Evolutionary conservation across 1,284 basidiomycete species (phyloP).

Genomic region (Wolfiporia cocos): DNA sequence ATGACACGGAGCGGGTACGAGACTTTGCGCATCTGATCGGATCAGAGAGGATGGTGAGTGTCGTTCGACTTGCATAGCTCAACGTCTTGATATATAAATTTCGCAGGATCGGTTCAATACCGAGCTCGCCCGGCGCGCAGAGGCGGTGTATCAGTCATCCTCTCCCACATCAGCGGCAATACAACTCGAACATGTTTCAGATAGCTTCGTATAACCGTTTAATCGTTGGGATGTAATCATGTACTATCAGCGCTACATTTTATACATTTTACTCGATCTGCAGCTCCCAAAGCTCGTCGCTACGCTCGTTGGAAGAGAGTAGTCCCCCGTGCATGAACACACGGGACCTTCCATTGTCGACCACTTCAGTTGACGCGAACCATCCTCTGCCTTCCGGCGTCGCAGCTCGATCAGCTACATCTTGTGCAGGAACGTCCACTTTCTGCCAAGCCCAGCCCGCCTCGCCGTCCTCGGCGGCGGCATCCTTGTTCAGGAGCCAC

Average conservation of each 20-base stretch:
- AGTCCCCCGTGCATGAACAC: slow-evolving; percentile 19
- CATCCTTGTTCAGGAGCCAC: slow-evolving; percentile 20
- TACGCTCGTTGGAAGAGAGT: slow-evolving; percentile 17
- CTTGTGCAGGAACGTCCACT: slow-evolving; percentile 9
- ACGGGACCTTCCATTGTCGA: slow-evolving; percentile 13
- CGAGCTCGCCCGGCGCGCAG: slow-evolving; percentile 31
- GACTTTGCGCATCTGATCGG: slow-evolving; percentile 46
- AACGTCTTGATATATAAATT: slow-evolving; percentile 5
- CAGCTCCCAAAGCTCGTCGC: slow-evolving; percentile 21
- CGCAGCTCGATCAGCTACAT: background rate
- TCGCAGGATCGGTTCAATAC: slow-evolving; percentile 34
- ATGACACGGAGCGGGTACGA: slow-evolving; percentile 39
- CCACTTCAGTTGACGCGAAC: slow-evolving; percentile 17
- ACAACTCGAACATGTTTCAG: too few relatives aligned
- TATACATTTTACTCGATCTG: slow-evolving; percentile 12
- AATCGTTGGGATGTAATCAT: too few relatives aligned
- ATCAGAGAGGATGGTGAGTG: slow-evolving; percentile 40
- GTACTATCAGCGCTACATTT: too few relatives aligned
- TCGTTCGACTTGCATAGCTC: background rate
- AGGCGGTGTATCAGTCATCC: slow-evolving; percentile 26
- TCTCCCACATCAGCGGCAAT: slow-evolving; percentile 14
- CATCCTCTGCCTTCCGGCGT: slow-evolving; percentile 20
- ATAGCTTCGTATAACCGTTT: too few relatives aligned
- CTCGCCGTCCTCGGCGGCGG: background rate
- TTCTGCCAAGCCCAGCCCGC: slow-evolving; percentile 18